Evolutionary conservation across 1,284 basidiomycete genomes (phyloP).

Genomic region (Microbotryomycetes sp.): DNA sequence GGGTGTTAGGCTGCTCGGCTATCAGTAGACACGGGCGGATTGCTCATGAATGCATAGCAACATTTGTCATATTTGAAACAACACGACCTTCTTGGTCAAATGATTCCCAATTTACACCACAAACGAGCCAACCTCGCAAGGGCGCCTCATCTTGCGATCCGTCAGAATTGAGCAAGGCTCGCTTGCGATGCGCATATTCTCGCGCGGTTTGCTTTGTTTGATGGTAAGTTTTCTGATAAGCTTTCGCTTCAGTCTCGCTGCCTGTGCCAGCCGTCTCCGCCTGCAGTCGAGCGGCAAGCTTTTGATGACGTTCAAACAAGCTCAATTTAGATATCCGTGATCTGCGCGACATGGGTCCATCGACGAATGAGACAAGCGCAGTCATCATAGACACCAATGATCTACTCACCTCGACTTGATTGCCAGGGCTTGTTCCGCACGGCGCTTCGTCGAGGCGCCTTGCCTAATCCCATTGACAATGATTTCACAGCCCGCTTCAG

Average conservation of each 20-base stretch:
- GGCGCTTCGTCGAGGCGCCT: conserved; percentile 59
- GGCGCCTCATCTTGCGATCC: conserved; percentile 46
- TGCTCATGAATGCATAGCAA: too few species aligned
- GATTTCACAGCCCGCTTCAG: conserved; percentile 54
- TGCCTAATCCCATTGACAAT: conserved; percentile 69
- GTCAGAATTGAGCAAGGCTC: conserved; percentile 46
- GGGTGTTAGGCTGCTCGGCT: too few species aligned
- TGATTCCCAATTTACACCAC: conserved; percentile 51
- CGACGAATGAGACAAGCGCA: background rate
- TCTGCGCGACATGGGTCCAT: conserved; percentile 40
- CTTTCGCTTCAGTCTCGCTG: background rate
- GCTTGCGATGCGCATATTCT: conserved; percentile 51
- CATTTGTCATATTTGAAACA: too few species aligned
- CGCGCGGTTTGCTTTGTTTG: background rate
- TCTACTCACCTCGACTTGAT: conserved; percentile 55
- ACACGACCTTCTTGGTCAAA: conserved; percentile 45
- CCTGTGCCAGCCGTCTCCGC: background rate
- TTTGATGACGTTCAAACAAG: conserved; percentile 7
- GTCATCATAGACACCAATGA: background rate
- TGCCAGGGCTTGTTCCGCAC: conserved; percentile 47
- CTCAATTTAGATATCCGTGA: conserved; percentile 49
- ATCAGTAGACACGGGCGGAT: too few species aligned
- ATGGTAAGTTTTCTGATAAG: background rate
- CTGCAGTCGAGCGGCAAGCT: background rate
- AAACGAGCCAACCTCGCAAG: conserved; percentile 59